Base-by-base conservation (phyloP, 306 rosid genomes). In the Astragalus glycyphyllos region DNA sequence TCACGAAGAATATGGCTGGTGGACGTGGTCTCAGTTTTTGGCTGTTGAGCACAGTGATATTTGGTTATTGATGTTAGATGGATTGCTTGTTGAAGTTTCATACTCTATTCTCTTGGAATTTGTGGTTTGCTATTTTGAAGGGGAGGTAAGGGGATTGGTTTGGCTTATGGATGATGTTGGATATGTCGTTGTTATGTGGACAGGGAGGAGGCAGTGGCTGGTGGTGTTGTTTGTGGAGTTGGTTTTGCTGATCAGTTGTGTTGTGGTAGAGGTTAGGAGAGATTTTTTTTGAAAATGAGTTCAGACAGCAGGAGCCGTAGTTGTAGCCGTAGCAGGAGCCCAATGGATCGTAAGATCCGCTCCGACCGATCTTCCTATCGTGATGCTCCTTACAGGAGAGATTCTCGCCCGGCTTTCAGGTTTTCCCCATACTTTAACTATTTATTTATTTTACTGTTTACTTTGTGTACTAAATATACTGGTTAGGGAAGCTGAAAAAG, bases 321-420 rank as follows among this genome's bases (percentile, higher is more conserved):
- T 90, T 80, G 92, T 1, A 95, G 99, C 95, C 68, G 94, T 62
- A 90, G 92, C 90, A 82, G 97, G 86, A 95, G 99, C 66, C 97
- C 99, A 48, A 14, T 79, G 88, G 87, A 81, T 77, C 97, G 97
- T 69, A 95, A 89, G 90, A 95, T 95, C 72, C 96, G 93, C 11
- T 87, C 99, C 56, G 99, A 95, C 71, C 96, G 99, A 54, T 81
- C 82, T 85, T 86, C 97, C 54, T 87, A 89, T 77, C 99, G 99
- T 29, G 95, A 87, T 84, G 92, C 96, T 67, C 97, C 97, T 70
- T 91, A 95, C 92, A 81, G 91, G 86, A 95, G 99, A 80, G 99
- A 95, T 72, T 82, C 95, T 16, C 92, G 83, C 79, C 96, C 96
- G 92, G 96, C 96, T 82, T 89, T 89, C 97, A 95, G 99, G 99